These are phyloP conservation scores for Luzula sylvatica DNA, from an alignment of 176 grass and related monocot genomes.

Conservation along the genomic window DNA sequence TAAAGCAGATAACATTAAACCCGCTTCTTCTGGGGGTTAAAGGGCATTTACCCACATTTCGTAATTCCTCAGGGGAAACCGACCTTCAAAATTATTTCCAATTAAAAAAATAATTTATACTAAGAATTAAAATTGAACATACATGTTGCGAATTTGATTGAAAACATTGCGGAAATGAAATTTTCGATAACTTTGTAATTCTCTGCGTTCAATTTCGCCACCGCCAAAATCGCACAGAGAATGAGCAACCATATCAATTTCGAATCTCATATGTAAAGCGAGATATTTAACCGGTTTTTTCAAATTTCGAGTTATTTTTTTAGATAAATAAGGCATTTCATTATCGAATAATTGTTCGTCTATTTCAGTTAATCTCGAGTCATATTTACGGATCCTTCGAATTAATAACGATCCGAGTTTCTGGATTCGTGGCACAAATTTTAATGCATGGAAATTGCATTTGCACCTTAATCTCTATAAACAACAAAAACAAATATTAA, in stretches of 20 bases:
- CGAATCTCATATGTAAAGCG: conserved; percentile 86
- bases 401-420: conserved; percentile 57
- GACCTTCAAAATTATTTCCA: too few species aligned
- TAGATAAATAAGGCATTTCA: conserved; percentile 23
- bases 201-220: conserved; percentile 52
- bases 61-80: conserved; percentile 58
- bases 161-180: conserved; percentile 65
- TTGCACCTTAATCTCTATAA: conserved; percentile 82
- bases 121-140: conserved; percentile 12
- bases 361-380: conserved; percentile 46
- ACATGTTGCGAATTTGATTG: conserved; percentile 43
- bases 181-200: conserved; percentile 73
- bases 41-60: conserved; percentile 76
- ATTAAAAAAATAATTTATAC: too few species aligned
- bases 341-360: conserved; percentile 69
- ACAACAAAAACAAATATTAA: too few species aligned
- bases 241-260: conserved; percentile 95
- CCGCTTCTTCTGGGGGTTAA: conserved; percentile 82
- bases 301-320: background rate
- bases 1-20: conserved; percentile 57
- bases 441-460: conserved; percentile 94
- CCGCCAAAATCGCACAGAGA: conserved; percentile 94
- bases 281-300: conserved; percentile 53
- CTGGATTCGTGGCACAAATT: conserved; percentile 70
- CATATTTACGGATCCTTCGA: conserved; percentile 49